Conservation (phyloP, 2,329 filamentous ascomycete species). For the Fusarium poae region DNA sequence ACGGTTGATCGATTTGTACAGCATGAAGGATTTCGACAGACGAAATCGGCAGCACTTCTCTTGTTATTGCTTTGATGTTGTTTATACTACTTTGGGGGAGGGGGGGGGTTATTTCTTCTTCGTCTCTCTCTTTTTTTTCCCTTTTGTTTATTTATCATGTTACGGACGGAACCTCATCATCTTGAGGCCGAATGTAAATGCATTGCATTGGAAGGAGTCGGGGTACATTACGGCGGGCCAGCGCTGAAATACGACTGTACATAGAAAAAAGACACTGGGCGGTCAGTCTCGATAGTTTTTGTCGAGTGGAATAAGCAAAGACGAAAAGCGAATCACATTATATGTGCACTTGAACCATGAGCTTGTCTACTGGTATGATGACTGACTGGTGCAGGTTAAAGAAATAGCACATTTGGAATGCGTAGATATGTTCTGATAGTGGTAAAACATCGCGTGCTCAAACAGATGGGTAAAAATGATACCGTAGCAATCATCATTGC, state of each 20-base stretch:
- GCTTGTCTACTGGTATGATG: not conserved
- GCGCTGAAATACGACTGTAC: constrained; percentile 48
- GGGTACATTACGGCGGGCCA: constrained; percentile 45
- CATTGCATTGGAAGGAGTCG: constrained; percentile 50
- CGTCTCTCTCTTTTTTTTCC: constrained; percentile 7
- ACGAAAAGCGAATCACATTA: constrained; percentile 28
- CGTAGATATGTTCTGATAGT: constrained; percentile 3
- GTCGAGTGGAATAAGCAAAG: constrained; percentile 31
- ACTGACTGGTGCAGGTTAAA: not conserved
- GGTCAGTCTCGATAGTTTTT: constrained; percentile 34
- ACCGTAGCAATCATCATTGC: not conserved
- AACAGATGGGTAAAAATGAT: not conserved
- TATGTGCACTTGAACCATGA: constrained; percentile 1
- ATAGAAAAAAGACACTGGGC: constrained; percentile 47
- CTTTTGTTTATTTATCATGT: constrained; percentile 17
- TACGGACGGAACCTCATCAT: constrained; percentile 34
- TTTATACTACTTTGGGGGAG: constrained; percentile 7
- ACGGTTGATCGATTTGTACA: constrained; percentile 22
- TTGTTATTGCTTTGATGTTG: constrained; percentile 25
- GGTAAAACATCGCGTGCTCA: not conserved
- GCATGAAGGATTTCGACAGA: constrained; percentile 21
- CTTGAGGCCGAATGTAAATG: constrained; percentile 43
- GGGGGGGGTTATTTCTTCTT: constrained; percentile 4
- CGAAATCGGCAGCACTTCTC: constrained; percentile 40
- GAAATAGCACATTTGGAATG: constrained; percentile 13